Percentiles rank a stretch among this genome's conserved stretches.
These are phyloP conservation scores for Aschersonia sp. DNA, from an alignment of 2,329 filamentous ascomycete genomes.

Conservation along the genomic window DNA sequence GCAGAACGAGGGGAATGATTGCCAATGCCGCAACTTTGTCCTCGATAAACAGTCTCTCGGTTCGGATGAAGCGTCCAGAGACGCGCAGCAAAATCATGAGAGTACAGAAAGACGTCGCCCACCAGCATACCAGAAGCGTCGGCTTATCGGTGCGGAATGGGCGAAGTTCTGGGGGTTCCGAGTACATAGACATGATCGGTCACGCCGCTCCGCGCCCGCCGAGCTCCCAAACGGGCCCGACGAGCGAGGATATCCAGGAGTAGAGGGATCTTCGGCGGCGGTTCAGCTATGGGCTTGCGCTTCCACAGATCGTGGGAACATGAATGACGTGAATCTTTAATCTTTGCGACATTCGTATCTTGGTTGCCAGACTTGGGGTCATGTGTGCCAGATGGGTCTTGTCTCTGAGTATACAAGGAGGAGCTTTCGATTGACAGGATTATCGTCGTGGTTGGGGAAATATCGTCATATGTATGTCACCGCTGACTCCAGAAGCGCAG, in stretches of 20 bases:
- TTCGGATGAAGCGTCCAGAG: constrained; percentile 69
- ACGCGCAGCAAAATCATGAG: constrained; percentile 76
- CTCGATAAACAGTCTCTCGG: constrained; percentile 73
- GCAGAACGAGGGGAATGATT: constrained; percentile 63
- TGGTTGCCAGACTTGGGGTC: not conserved
- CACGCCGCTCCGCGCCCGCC: constrained; percentile 35
- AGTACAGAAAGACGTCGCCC: constrained; percentile 73
- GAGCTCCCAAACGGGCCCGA: constrained; percentile 45
- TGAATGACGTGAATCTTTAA: not conserved
- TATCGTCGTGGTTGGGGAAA: too few relatives aligned
- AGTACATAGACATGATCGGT: constrained; percentile 42
- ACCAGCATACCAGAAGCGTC: constrained; percentile 92
- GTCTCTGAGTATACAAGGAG: too few relatives aligned
- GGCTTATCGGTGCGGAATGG: constrained; percentile 54
- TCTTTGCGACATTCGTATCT: not conserved
- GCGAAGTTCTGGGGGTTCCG: constrained; percentile 32
- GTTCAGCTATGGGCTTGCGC: not conserved
- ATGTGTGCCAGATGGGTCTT: not conserved
- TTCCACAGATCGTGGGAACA: not conserved
- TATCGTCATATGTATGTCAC: too few relatives aligned
- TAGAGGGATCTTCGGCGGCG: not conserved
- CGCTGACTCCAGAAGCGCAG: too few relatives aligned
- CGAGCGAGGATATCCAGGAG: constrained; percentile 26
- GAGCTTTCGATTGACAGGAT: too few relatives aligned
- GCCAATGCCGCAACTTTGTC: constrained; percentile 76